A percentile compares a stretch with the other conserved stretches of the same genome.
Conservation (phyloP, 75 land plant species). For the Picea sitchensis region DNA sequence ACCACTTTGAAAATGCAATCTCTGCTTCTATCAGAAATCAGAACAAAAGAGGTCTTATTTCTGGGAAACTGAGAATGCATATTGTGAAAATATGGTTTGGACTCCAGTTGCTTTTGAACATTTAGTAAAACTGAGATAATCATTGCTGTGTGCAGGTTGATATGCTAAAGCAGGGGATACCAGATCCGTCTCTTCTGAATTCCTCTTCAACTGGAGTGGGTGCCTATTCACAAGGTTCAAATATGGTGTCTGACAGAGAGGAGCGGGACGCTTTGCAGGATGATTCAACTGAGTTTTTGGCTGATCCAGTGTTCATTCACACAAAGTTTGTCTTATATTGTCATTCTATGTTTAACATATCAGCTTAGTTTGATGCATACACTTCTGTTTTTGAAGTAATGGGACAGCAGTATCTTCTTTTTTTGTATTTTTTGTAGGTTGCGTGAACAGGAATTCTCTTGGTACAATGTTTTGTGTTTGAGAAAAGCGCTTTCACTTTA, state of each 20-base stretch:
- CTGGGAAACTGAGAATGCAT: neutral
- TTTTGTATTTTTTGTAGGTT: constrained; percentile 29
- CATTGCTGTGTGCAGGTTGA: constrained; percentile 64
- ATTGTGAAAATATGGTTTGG: neutral
- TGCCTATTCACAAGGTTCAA: constrained; percentile 32
- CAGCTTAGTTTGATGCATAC: constrained; percentile 1
- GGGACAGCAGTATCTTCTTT: neutral
- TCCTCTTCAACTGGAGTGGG: constrained; percentile 17
- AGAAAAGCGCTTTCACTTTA: constrained; percentile 54
- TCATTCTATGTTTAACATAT: constrained; percentile 2
- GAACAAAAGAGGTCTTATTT: neutral
- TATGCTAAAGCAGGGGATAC: constrained; percentile 91
- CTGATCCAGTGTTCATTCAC: constrained; percentile 83
- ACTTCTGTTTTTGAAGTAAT: constrained; percentile 1
- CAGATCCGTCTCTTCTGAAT: constrained; percentile 73
- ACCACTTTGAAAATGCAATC: neutral
- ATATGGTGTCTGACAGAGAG: constrained; percentile 48
- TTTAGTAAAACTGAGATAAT: neutral
- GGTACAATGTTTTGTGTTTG: constrained; percentile 33
- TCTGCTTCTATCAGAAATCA: neutral
- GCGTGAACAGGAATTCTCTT: constrained; percentile 47
- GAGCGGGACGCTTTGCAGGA: constrained; percentile 35
- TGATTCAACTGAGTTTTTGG: constrained; percentile 58
- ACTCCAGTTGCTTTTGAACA: neutral
- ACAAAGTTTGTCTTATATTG: constrained; percentile 66